Conservation (phyloP, 768 basidiomycete species). For the Termitomyces sp. region DNA sequence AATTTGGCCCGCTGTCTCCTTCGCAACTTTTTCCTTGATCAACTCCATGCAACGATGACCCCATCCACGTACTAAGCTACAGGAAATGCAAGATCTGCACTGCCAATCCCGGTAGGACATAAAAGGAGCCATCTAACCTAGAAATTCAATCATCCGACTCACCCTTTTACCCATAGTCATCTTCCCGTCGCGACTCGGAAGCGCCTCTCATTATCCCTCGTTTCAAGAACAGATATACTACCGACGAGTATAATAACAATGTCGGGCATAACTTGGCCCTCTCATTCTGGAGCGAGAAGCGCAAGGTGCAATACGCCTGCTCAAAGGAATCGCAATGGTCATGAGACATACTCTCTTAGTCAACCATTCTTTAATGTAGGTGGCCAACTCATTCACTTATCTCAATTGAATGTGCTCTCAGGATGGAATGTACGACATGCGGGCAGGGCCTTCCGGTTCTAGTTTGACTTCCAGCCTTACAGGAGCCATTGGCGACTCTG, state of each 20-base stretch:
- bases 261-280: slow-evolving; percentile 31
- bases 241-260: slow-evolving; percentile 29
- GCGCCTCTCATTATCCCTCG: slow-evolving; percentile 30
- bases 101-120: slow-evolving; percentile 27
- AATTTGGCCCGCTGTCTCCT: slow-evolving; percentile 13
- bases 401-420: background rate
- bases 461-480: slow-evolving; percentile 47
- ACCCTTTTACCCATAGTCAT: slow-evolving; percentile 12
- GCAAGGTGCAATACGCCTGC: slow-evolving; percentile 26
- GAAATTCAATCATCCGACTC: slow-evolving; percentile 32
- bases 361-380: slow-evolving; percentile 32
- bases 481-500: slow-evolving; percentile 56
- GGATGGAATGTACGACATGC: slow-evolving; percentile 15
- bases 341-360: slow-evolving; percentile 25
- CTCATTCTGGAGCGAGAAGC: slow-evolving; percentile 22
- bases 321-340: slow-evolving; percentile 30
- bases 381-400: slow-evolving; percentile 3
- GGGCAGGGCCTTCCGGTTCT: slow-evolving; percentile 36
- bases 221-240: slow-evolving; percentile 22
- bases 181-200: slow-evolving; percentile 24
- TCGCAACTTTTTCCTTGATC: slow-evolving; percentile 20
- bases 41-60: slow-evolving; percentile 15
- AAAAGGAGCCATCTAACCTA: slow-evolving; percentile 37
- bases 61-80: slow-evolving; percentile 21
- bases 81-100: slow-evolving; percentile 30